phyloP scores from a whole-genome alignment of 345 rosid species.

The Eutrema heterophyllum region DNA sequence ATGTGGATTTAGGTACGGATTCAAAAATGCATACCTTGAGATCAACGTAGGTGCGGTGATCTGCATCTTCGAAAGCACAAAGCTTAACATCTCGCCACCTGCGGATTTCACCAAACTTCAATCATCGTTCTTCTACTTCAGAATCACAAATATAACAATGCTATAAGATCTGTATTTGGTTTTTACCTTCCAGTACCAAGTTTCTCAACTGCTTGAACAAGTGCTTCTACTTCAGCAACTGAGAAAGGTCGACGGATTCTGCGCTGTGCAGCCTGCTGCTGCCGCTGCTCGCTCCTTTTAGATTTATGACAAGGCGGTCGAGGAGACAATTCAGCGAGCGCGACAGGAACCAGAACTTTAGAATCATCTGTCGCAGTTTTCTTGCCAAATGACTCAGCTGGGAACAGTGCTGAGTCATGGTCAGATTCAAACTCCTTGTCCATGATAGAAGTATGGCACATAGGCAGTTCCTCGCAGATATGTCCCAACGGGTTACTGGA shows the following conservation, averaged over 20 bases:
- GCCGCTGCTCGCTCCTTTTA: constrained; percentile 59
- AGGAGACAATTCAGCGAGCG: constrained; percentile 40
- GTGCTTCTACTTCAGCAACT: constrained; percentile 90
- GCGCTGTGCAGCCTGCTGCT: constrained; percentile 51
- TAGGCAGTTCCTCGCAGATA: constrained; percentile 29
- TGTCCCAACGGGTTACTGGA: constrained; percentile 46
- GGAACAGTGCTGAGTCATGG: constrained; percentile 66
- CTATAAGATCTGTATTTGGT: not conserved
- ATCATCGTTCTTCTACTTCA: not conserved
- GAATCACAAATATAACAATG: not conserved
- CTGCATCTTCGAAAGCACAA: constrained; percentile 74
- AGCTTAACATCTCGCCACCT: constrained; percentile 96
- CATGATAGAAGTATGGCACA: constrained; percentile 32
- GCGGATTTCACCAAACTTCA: constrained; percentile 13
- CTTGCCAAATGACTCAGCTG: constrained; percentile 41
- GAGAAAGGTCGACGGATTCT: constrained; percentile 98
- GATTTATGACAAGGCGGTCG: constrained; percentile 50
- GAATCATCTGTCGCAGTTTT: constrained; percentile 41
- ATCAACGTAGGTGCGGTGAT: constrained; percentile 95
- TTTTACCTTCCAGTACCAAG: constrained; percentile 88
- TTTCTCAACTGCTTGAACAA: constrained; percentile 95
- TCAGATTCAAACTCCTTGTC: constrained; percentile 56
- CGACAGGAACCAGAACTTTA: constrained; percentile 50
- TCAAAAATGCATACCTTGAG: constrained; percentile 51
- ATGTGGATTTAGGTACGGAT: not conserved